These are phyloP conservation scores for Bacidia gigantensis DNA, from an alignment of 495 filamentous ascomycete genomes.

Conservation along the genomic window DNA sequence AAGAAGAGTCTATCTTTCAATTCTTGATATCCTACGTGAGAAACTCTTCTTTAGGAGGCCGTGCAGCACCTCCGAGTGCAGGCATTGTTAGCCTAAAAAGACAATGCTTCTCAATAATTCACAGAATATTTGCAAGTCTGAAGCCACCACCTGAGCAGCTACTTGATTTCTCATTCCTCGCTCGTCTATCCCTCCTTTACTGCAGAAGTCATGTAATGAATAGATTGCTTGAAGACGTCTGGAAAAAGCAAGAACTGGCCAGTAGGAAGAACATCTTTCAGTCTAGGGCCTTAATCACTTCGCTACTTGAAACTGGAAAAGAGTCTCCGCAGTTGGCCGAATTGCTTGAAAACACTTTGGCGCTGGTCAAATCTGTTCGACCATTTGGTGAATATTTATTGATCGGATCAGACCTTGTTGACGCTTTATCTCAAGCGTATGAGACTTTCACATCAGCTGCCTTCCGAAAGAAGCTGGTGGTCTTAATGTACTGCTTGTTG, in stretches of 20 bases:
- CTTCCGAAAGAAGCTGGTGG: slow-evolving; percentile 47
- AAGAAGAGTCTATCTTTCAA: slow-evolving; percentile 39
- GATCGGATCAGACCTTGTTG: slow-evolving; percentile 73
- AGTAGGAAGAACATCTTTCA: slow-evolving; percentile 32
- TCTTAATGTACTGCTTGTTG: slow-evolving; percentile 58
- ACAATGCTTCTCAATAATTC: slow-evolving; percentile 44
- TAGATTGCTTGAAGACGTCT: slow-evolving; percentile 29
- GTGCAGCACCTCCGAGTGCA: not conserved
- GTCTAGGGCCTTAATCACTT: slow-evolving; percentile 33
- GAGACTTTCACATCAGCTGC: slow-evolving; percentile 39
- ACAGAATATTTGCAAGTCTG: slow-evolving; percentile 31
- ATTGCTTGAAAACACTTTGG: slow-evolving; percentile 33
- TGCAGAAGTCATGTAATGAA: slow-evolving; percentile 34
- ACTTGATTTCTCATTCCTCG: slow-evolving; percentile 43
- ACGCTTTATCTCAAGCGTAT: slow-evolving; percentile 55
- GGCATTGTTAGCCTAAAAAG: slow-evolving; percentile 39
- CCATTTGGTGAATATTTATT: slow-evolving; percentile 47
- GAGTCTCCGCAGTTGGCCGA: slow-evolving; percentile 27
- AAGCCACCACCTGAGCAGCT: slow-evolving; percentile 31
- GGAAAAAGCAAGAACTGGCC: slow-evolving; percentile 29
- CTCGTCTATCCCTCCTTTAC: slow-evolving; percentile 42
- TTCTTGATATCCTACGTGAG: slow-evolving; percentile 52
- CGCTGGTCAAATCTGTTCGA: slow-evolving; percentile 39
- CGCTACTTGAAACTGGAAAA: slow-evolving; percentile 31
- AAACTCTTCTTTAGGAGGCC: slow-evolving; percentile 26